Evolutionary conservation across 2,329 filamentous ascomycete species (phyloP), one percentile per base, ranked within the genome.

Genomic region (Amylocarpus encephaloides): DNA sequence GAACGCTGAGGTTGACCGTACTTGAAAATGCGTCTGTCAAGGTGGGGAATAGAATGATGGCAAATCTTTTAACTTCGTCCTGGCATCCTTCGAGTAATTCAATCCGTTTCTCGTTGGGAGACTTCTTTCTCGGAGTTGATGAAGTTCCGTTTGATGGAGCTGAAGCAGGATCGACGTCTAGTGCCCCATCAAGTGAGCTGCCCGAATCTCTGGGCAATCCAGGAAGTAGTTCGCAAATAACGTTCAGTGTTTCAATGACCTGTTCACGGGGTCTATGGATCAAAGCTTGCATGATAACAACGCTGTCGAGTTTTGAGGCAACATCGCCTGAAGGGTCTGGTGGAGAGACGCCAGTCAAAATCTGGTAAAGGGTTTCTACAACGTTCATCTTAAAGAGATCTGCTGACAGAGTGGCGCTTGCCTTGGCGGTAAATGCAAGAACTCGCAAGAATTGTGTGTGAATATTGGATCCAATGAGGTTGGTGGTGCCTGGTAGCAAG

Each of bases 201-300:
- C 76, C 71, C 11, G 72, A 72, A 30, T 73, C 73, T 48, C 75
- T 76, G 11, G 85, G 83, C 13, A 92, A 74, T 44, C 80, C 83
- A 1, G 92, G 91, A 33, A 98, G 76, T 29, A 98, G 75, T 70
- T 98, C 93, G 71, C 93, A 96, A 57, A 98, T 90, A 56, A 98
- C 90, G 66, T 97, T 97, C 56, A 98, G 78, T 1, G 94, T 96
- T 72, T 98, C 93, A 60, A 92, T 93, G 15, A 98, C 88, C 69
- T 98, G 93, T 59, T 98, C 94, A 50, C 91, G 84, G 6, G 93
- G 93, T 36, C 92, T 84, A 65, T 97, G 93, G 46, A 98, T 95
- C 56, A 98, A 76, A 34, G 94, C 90, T 71, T 98, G 93, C 94
- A 98, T 98, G 62, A 98, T 93, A 41, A 98, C 81, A 49, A 97